Evolutionary conservation across 345 rosid genomes (phyloP).

Genomic region (Pistacia atlantica): DNA sequence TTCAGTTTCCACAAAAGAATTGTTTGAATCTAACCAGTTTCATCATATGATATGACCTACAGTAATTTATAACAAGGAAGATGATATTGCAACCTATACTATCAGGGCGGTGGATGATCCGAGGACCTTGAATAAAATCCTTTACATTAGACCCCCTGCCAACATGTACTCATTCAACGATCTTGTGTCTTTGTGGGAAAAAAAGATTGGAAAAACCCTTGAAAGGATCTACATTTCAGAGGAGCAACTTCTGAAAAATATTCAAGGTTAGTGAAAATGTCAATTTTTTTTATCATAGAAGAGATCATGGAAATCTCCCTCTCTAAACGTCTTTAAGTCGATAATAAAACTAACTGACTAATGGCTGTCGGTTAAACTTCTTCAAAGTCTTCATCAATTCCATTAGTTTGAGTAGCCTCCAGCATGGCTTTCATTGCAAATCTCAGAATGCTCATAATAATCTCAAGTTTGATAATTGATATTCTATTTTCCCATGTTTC

Average conservation of each 20-base stretch:
- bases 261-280: conserved; percentile 31
- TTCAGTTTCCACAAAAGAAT: background rate
- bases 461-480: background rate
- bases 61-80: conserved; percentile 55
- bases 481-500: background rate
- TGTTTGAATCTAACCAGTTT: background rate
- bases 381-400: background rate
- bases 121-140: conserved; percentile 55
- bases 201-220: conserved; percentile 53
- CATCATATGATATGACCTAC: background rate
- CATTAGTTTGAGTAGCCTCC: background rate
- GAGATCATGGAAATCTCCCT: background rate
- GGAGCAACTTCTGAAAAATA: conserved; percentile 51
- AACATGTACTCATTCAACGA: conserved; percentile 60
- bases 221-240: conserved; percentile 51
- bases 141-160: conserved; percentile 47
- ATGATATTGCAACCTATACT: conserved; percentile 51
- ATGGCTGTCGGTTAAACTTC: background rate
- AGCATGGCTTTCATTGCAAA: conserved; percentile 26
- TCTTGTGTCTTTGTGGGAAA: conserved; percentile 62
- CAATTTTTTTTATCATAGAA: background rate
- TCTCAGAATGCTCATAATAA: background rate
- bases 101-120: conserved; percentile 59
- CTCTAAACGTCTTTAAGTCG: background rate
- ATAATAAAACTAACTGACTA: background rate